These are phyloP conservation scores for Trypanosoma brucei DNA, from an alignment of 208 protist genomes.

Conservation along the genomic window DNA sequence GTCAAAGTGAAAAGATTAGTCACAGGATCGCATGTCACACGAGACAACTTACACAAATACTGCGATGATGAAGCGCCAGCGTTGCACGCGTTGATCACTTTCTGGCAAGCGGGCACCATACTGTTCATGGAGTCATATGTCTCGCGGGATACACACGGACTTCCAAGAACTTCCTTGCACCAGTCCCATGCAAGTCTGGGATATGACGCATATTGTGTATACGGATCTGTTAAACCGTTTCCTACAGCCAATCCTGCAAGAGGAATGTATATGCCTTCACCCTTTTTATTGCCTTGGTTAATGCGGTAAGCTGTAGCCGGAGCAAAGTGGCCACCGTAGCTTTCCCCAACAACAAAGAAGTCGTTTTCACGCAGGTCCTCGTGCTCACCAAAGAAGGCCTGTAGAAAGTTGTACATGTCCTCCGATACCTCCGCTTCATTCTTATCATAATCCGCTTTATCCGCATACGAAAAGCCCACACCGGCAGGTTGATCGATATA, in stretches of 20 bases:
- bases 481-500: constrained; percentile 90
- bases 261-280: constrained; percentile 36
- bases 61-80: constrained; percentile 8
- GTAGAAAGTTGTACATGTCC: constrained; percentile 87
- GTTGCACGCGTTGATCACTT: constrained; percentile 28
- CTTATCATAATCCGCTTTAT: constrained; percentile 41
- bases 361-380: constrained; percentile 30
- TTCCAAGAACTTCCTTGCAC: constrained; percentile 41
- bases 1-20: constrained; percentile 31
- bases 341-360: constrained; percentile 81
- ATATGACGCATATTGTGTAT: constrained; percentile 70
- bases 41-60: constrained; percentile 23
- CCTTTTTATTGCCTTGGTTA: constrained; percentile 24
- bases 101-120: constrained; percentile 41
- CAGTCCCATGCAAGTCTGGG: constrained; percentile 47
- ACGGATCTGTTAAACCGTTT: constrained; percentile 87
- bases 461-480: constrained; percentile 80
- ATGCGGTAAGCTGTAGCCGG: constrained; percentile 39
- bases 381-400: constrained; percentile 59
- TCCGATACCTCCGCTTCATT: constrained; percentile 70
- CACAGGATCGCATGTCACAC: constrained; percentile 33
- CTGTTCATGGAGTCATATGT: constrained; percentile 47
- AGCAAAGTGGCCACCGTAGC: constrained; percentile 73
- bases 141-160: constrained; percentile 37
- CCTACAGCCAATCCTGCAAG: constrained; percentile 77